phyloP scores from a whole-genome alignment of 2,329 filamentous ascomycete species.

The Colletotrichum lupini region DNA sequence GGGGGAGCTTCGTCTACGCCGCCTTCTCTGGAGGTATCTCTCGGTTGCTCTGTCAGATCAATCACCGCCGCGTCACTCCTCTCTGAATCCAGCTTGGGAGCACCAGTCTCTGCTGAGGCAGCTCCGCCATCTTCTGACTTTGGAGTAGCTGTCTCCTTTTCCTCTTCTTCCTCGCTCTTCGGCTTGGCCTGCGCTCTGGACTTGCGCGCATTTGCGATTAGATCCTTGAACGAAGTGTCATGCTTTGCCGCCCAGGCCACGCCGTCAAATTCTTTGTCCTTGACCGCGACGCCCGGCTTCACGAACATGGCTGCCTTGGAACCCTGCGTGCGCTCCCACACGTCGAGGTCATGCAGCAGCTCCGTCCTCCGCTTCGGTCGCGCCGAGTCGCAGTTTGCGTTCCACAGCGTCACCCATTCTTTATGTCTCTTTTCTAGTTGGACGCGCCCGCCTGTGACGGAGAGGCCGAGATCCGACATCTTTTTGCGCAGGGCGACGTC shows the following conservation, averaged over 20 bases:
- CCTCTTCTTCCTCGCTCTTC: constrained; percentile 37
- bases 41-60: constrained; percentile 1
- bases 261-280: constrained; percentile 90
- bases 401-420: constrained; percentile 96
- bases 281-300: constrained; percentile 58
- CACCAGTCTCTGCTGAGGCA: not conserved
- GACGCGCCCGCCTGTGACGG: constrained; percentile 72
- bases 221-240: constrained; percentile 77
- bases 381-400: constrained; percentile 92
- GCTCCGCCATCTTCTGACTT: not conserved
- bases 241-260: constrained; percentile 80
- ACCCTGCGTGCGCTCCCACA: constrained; percentile 89
- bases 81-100: not conserved
- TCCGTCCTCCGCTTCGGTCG: constrained; percentile 76
- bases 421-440: constrained; percentile 84
- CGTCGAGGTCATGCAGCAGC: constrained; percentile 80
- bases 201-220: constrained; percentile 81
- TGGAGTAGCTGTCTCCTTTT: not conserved
- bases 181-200: constrained; percentile 57
- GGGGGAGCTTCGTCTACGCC: not conserved
- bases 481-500: constrained; percentile 84
- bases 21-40: not conserved
- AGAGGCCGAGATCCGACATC: constrained; percentile 82
- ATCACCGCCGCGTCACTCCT: not conserved
- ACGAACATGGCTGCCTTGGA: constrained; percentile 59